phyloP scores from a whole-genome alignment of 108 stramenopile species.

The Nannochloropsis oceanica region DNA sequence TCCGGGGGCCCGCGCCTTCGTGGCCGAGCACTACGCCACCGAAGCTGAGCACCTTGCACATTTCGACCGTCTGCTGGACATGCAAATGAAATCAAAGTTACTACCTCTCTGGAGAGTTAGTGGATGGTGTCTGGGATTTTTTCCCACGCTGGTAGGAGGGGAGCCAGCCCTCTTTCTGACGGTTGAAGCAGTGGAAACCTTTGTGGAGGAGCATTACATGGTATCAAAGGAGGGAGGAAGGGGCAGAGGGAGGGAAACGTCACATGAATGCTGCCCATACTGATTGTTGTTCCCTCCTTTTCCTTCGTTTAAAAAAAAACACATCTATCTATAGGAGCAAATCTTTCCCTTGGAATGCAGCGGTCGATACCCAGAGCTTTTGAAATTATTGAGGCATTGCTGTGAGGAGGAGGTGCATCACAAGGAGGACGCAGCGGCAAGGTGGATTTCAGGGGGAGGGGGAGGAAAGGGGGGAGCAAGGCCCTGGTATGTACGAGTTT shows the following conservation, averaged over 20 bases:
- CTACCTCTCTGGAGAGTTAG: background rate
- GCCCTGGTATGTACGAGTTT: background rate
- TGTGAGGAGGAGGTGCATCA: conserved; percentile 7
- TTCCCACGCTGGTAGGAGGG: background rate
- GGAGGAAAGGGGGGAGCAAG: background rate
- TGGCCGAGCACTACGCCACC: background rate
- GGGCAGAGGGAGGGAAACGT: too few species aligned
- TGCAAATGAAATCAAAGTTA: background rate
- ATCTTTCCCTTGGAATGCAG: background rate
- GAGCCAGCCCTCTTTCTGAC: conserved; percentile 4
- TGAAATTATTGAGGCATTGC: background rate
- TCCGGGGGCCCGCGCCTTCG: background rate
- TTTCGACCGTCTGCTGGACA: background rate
- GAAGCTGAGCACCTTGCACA: background rate
- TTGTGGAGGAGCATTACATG: conserved; percentile 10
- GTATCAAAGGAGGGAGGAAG: background rate
- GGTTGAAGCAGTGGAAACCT: conserved; percentile 11
- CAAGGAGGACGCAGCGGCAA: background rate
- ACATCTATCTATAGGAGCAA: background rate
- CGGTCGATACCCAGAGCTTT: background rate
- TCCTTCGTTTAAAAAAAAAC: background rate
- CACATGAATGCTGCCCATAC: background rate
- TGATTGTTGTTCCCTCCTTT: too few species aligned
- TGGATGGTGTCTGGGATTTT: background rate
- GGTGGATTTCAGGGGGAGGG: background rate